Evolutionary conservation across 805 yeast species (phyloP).

Genomic region (Kodamaea laetipori): DNA sequence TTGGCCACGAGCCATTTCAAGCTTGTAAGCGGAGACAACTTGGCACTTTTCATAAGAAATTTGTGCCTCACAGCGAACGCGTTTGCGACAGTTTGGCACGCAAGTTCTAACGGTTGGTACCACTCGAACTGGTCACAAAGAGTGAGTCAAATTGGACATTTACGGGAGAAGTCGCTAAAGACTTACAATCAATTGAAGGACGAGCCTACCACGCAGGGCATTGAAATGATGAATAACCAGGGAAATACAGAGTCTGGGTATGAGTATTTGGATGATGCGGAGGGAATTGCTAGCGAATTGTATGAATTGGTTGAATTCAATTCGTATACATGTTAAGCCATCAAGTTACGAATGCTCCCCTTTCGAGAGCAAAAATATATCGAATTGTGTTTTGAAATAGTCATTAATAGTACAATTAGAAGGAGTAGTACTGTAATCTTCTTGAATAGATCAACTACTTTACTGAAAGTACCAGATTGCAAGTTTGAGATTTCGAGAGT

Average conservation of each 20-base stretch:
- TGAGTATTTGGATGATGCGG: constrained; percentile 13
- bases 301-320: constrained; percentile 32
- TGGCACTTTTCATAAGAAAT: constrained; percentile 68
- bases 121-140: constrained; percentile 70
- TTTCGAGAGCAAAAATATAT: no score
- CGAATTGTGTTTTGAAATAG: no score
- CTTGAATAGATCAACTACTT: not conserved
- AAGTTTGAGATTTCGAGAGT: no score
- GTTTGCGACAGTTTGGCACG: constrained; percentile 76
- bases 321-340: constrained; percentile 30
- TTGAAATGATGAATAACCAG: not conserved
- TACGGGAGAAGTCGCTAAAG: constrained; percentile 31
- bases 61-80: constrained; percentile 65
- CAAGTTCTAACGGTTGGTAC: constrained; percentile 45
- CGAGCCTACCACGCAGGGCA: constrained; percentile 16
- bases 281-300: constrained; percentile 15
- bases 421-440: not conserved
- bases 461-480: not conserved
- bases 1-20: constrained; percentile 78
- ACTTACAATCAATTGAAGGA: constrained; percentile 31
- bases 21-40: constrained; percentile 57
- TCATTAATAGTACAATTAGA: not conserved
- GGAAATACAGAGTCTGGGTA: constrained; percentile 9
- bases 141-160: constrained; percentile 50
- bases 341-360: no score